Conservation (phyloP, 2,329 filamentous ascomycete genomes). For the Parastagonospora nodorum region DNA sequence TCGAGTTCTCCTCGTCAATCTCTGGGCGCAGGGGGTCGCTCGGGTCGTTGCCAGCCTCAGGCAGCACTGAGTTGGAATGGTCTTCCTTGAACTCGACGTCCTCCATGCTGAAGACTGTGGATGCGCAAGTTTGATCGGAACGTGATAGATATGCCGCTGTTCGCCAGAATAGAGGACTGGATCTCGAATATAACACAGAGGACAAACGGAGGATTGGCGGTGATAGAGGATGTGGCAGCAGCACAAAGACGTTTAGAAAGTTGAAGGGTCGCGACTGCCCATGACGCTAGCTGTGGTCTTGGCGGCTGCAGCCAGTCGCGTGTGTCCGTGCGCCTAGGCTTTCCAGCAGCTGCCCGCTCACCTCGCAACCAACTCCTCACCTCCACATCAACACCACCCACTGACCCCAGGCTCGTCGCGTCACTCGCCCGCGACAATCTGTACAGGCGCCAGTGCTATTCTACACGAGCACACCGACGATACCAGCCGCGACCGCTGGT, state of each 20-base stretch:
- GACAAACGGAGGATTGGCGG: neutral
- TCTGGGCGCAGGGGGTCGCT: constrained; percentile 53
- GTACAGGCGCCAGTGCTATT: neutral
- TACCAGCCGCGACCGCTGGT: neutral
- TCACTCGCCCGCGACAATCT: constrained; percentile 1
- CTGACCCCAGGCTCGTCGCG: constrained; percentile 4
- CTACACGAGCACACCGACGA: neutral
- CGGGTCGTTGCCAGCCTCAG: constrained; percentile 55
- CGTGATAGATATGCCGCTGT: no score
- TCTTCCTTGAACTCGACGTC: constrained; percentile 49
- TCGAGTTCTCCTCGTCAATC: constrained; percentile 55
- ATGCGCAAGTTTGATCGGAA: neutral
- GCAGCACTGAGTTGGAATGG: constrained; percentile 48
- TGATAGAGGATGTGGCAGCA: constrained; percentile 7
- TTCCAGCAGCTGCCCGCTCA: neutral
- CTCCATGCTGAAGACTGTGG: constrained; percentile 39
- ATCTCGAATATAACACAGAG: no score
- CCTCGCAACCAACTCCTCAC: constrained; percentile 1
- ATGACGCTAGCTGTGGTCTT: constrained; percentile 23
- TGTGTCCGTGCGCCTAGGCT: neutral
- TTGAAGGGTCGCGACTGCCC: constrained; percentile 19
- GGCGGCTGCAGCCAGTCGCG: neutral
- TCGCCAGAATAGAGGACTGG: no score
- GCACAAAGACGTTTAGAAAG: constrained; percentile 7
- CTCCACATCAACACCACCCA: constrained; percentile 7